phyloP scores from a whole-genome alignment of 768 basidiomycete genomes.

The Termitomyces sp. region DNA sequence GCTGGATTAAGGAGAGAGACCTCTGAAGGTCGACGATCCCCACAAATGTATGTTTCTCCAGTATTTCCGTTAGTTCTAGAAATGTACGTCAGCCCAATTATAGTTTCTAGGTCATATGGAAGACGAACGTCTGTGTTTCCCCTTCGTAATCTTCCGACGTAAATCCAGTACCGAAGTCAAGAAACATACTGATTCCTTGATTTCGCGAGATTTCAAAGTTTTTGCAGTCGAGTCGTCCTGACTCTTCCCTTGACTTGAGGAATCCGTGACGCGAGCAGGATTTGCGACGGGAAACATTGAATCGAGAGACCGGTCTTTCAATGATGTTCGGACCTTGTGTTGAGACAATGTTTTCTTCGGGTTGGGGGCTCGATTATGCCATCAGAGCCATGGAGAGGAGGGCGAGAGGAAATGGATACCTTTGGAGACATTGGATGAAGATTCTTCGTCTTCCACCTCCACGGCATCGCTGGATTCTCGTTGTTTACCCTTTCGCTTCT shows the following conservation, averaged over 20 bases:
- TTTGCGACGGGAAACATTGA: constrained; percentile 84
- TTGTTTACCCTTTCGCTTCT: constrained; percentile 40
- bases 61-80: constrained; percentile 78
- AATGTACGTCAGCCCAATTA: background rate
- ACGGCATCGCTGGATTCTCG: constrained; percentile 22
- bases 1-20: constrained; percentile 80
- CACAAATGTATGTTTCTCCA: constrained; percentile 87
- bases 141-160: constrained; percentile 53
- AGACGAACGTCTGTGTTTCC: constrained; percentile 65
- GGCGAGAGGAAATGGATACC: constrained; percentile 12
- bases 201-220: constrained; percentile 40
- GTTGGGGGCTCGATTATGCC: background rate
- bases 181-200: constrained; percentile 73
- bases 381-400: background rate
- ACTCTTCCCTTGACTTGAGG: constrained; percentile 15
- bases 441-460: constrained; percentile 24
- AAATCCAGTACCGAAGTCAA: constrained; percentile 73
- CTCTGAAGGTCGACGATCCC: constrained; percentile 79
- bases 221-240: constrained; percentile 14
- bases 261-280: constrained; percentile 39
- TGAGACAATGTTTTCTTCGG: constrained; percentile 64
- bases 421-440: constrained; percentile 19
- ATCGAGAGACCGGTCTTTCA: constrained; percentile 86
- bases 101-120: background rate
- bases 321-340: constrained; percentile 89